phyloP scores from a whole-genome alignment of 176 grass and related monocot genomes.

The Oryza brachyantha region DNA sequence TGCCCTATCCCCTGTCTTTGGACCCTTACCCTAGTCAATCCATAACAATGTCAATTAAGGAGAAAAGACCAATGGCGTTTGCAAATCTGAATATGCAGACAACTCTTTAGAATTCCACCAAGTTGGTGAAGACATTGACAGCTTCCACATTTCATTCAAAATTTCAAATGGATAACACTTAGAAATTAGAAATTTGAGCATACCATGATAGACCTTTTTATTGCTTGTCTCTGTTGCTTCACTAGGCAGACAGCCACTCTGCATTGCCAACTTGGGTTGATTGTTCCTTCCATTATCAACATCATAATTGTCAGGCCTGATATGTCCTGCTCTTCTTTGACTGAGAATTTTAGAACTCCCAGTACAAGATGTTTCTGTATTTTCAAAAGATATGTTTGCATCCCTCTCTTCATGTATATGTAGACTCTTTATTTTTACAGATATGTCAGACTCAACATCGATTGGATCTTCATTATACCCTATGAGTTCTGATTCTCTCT shows the following conservation, averaged over 20 bases:
- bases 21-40: too few relatives aligned
- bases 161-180: not conserved
- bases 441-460: conserved; percentile 39
- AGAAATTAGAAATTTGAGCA: conserved; percentile 15
- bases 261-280: conserved; percentile 15
- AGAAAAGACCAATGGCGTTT: not conserved
- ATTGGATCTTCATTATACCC: conserved; percentile 89
- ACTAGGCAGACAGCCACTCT: conserved; percentile 13
- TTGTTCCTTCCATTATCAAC: conserved; percentile 8
- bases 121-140: not conserved
- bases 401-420: conserved; percentile 24
- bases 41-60: conserved; percentile 7
- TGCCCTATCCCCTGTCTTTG: too few relatives aligned
- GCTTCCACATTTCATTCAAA: conserved; percentile 17
- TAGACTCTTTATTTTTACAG: conserved; percentile 25
- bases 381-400: conserved; percentile 1
- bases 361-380: conserved; percentile 1
- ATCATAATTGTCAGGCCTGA: conserved; percentile 32
- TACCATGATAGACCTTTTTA: conserved; percentile 45
- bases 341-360: conserved; percentile 1
- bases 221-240: conserved; percentile 26
- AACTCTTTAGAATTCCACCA: not conserved
- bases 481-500: conserved; percentile 65
- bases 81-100: not conserved
- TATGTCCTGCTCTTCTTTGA: conserved; percentile 21